These are phyloP conservation scores for Dictyostelium discoideum DNA, from an alignment of 78 protist genomes.

Conservation along the genomic window DNA sequence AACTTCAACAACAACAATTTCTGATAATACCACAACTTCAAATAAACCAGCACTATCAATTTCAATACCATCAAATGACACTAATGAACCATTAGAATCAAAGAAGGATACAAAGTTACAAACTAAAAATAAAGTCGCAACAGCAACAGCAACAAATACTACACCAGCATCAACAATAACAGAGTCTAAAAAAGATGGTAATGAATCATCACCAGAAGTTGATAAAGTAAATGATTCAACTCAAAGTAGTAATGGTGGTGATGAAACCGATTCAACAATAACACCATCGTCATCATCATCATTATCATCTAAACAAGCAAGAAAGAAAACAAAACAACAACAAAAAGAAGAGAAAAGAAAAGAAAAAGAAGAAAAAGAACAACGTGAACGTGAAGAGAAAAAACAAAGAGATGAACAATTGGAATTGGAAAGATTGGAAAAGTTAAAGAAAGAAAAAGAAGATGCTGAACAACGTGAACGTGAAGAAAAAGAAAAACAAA, in stretches of 20 bases:
- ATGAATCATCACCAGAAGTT: background rate
- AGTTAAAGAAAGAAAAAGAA: background rate
- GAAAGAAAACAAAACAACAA: slow-evolving; percentile 24
- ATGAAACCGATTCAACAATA: background rate
- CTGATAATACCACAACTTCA: background rate
- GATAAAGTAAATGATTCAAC: background rate
- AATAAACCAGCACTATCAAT: background rate
- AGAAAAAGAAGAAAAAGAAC: slow-evolving; percentile 59
- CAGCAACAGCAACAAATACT: background rate
- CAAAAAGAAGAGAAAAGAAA: slow-evolving; percentile 51
- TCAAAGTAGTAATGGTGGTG: background rate
- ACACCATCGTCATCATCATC: background rate
- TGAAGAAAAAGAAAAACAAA: slow-evolving; percentile 39
- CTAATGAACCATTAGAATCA: background rate
- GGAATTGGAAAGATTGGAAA: slow-evolving; percentile 10
- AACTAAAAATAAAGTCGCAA: background rate
- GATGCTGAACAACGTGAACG: slow-evolving; percentile 37
- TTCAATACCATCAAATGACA: background rate
- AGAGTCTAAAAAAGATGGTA: background rate
- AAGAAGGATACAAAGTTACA: background rate
- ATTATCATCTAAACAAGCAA: background rate
- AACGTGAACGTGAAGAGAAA: slow-evolving; percentile 18
- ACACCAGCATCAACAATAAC: background rate
- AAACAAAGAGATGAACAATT: slow-evolving; percentile 11
- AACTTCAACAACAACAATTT: background rate